Conservation (phyloP, 495 filamentous ascomycete genomes). For the Podospora didyma region DNA sequence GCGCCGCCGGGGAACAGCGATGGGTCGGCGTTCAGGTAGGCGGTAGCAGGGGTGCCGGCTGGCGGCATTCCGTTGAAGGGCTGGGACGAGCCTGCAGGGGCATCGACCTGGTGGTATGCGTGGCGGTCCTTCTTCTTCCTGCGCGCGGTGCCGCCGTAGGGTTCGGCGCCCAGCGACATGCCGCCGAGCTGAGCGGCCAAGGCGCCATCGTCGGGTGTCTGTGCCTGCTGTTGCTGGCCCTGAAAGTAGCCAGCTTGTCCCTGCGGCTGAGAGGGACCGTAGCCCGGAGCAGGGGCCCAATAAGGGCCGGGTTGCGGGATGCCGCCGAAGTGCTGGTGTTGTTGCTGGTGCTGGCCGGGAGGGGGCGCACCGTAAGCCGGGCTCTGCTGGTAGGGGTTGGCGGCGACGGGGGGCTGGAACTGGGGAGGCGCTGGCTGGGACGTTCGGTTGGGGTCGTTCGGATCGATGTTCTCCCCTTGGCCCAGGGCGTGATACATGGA, state of each 20-base stretch:
- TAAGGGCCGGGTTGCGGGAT: constrained; percentile 7
- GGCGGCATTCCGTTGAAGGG: constrained; percentile 63
- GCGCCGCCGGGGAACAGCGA: constrained; percentile 22
- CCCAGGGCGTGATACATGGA: constrained; percentile 73
- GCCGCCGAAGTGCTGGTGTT: constrained; percentile 40
- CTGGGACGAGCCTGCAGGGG: constrained; percentile 58
- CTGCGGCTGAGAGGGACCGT: constrained; percentile 28
- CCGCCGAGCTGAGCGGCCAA: constrained; percentile 85
- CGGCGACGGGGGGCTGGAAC: constrained; percentile 48
- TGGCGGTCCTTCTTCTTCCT: constrained; percentile 93
- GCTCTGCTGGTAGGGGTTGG: constrained; percentile 60
- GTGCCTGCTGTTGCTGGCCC: constrained; percentile 9
- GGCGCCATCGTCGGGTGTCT: constrained; percentile 44
- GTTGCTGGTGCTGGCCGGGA: no score
- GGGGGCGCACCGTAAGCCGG: constrained; percentile 39
- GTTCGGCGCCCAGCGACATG: constrained; percentile 66
- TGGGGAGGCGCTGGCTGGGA: constrained; percentile 55
- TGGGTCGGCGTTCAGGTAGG: constrained; percentile 68
- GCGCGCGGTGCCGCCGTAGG: constrained; percentile 41
- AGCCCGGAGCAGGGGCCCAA: constrained; percentile 22
- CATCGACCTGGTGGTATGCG: constrained; percentile 84
- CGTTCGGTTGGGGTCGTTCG: constrained; percentile 56
- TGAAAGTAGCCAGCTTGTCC: constrained; percentile 25
- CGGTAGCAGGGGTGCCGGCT: constrained; percentile 53
- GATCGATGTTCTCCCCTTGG: constrained; percentile 55